phyloP scores from a whole-genome alignment of 495 filamentous ascomycete genomes.

The Aspergillus incahuasiensis region DNA sequence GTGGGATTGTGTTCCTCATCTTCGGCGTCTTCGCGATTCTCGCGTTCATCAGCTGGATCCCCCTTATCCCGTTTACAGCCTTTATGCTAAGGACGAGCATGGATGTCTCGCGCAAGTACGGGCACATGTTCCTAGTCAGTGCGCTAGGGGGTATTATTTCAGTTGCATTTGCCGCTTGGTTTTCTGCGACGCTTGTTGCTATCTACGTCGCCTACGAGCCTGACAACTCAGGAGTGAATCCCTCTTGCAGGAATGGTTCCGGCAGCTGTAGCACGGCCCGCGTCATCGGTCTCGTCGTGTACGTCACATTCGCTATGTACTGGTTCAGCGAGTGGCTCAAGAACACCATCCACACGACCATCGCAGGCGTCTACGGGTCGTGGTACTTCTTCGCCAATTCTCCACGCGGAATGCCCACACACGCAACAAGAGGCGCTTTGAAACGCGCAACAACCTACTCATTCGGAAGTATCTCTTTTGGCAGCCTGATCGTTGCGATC shows the following conservation, averaged over 20 bases:
- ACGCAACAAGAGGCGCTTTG: conserved; percentile 69
- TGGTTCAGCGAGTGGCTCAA: conserved; percentile 92
- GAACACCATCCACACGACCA: conserved; percentile 83
- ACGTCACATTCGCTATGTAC: conserved; percentile 84
- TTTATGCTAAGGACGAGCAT: conserved; percentile 86
- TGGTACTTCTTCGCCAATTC: conserved; percentile 83
- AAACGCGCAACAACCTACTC: conserved; percentile 78
- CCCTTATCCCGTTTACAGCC: conserved; percentile 81
- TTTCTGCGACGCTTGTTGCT: conserved; percentile 53
- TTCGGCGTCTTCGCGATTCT: conserved; percentile 78
- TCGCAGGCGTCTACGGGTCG: conserved; percentile 83
- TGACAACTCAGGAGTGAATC: conserved; percentile 39
- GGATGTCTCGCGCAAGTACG: conserved; percentile 75
- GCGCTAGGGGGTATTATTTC: conserved; percentile 71
- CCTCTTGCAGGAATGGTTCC: conserved; percentile 50
- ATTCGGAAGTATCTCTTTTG: conserved; percentile 85
- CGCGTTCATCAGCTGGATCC: conserved; percentile 78
- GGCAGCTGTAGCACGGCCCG: conserved; percentile 68
- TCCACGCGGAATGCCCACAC: conserved; percentile 58
- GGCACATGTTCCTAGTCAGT: conserved; percentile 83
- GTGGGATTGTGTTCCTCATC: conserved; percentile 79
- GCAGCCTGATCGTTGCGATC: conserved; percentile 79
- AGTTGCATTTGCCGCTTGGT: conserved; percentile 67
- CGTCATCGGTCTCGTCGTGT: conserved; percentile 79
- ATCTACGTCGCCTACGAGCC: conserved; percentile 82